These are phyloP conservation scores for Nakaseomyces bracarensis DNA, from an alignment of 1,139 yeast species.

Conservation along the genomic window DNA sequence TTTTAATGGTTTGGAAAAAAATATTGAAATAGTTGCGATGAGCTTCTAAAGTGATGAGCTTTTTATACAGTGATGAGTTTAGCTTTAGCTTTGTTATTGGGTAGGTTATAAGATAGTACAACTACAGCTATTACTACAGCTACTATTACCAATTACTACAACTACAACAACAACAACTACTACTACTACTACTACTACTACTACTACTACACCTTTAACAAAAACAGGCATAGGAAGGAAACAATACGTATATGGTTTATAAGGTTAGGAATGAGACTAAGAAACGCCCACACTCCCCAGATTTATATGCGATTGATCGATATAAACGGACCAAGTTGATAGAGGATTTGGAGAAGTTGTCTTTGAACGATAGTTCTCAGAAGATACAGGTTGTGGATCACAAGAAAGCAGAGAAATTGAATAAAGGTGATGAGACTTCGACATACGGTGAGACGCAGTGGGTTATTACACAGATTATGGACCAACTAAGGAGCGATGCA, in stretches of 20 bases:
- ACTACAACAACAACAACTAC: neutral
- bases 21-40: too few species aligned
- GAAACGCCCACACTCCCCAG: conserved; percentile 27
- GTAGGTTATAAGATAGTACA: too few species aligned
- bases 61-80: too few species aligned
- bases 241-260: neutral
- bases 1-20: too few species aligned
- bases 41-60: too few species aligned
- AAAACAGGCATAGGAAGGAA: neutral
- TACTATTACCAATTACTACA: too few species aligned
- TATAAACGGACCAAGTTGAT: conserved; percentile 27
- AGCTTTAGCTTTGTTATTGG: too few species aligned
- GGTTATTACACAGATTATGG: conserved; percentile 8
- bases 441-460: neutral
- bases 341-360: conserved; percentile 25
- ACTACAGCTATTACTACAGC: too few species aligned
- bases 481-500: conserved; percentile 18
- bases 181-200: too few species aligned
- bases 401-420: neutral
- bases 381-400: conserved; percentile 7
- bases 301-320: conserved; percentile 22
- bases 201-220: too few species aligned
- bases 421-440: neutral
- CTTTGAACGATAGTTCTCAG: conserved; percentile 13
- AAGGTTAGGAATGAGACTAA: conserved; percentile 1